These are phyloP conservation scores for Odontarrhena argentea DNA, from an alignment of 345 rosid species.

Conservation along the genomic window DNA sequence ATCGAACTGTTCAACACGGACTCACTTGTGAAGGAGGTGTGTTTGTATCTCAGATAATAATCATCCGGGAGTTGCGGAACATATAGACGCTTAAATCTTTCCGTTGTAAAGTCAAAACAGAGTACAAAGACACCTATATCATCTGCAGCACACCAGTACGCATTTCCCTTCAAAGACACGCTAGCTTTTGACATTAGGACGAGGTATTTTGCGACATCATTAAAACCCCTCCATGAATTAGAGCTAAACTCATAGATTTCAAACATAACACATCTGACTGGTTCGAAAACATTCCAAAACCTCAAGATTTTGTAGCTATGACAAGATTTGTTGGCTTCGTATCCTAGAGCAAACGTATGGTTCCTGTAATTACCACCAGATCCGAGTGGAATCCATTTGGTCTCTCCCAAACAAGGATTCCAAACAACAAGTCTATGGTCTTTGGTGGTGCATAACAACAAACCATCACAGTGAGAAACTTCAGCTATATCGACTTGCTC, in stretches of 20 bases:
- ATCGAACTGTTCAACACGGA: conserved; percentile 86
- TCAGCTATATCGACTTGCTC: background rate
- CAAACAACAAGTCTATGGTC: background rate
- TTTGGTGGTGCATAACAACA: background rate
- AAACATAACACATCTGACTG: background rate
- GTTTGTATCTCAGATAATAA: background rate
- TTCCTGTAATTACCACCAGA: background rate
- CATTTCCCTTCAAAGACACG: background rate
- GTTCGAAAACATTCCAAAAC: background rate
- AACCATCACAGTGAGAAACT: background rate
- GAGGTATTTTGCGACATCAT: background rate
- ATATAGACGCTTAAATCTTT: background rate
- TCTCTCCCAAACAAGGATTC: conserved; percentile 3
- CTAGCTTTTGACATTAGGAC: background rate
- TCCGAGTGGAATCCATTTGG: background rate
- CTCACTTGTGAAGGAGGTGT: conserved; percentile 81
- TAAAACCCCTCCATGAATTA: background rate
- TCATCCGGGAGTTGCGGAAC: background rate
- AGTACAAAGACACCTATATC: background rate
- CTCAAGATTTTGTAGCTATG: conserved; percentile 15
- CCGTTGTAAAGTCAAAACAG: background rate
- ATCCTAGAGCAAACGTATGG: background rate
- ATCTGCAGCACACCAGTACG: background rate
- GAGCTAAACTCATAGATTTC: background rate
- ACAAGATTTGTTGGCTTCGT: background rate